phyloP scores from a whole-genome alignment of 306 rosid species.

The Nissolia schottii region DNA sequence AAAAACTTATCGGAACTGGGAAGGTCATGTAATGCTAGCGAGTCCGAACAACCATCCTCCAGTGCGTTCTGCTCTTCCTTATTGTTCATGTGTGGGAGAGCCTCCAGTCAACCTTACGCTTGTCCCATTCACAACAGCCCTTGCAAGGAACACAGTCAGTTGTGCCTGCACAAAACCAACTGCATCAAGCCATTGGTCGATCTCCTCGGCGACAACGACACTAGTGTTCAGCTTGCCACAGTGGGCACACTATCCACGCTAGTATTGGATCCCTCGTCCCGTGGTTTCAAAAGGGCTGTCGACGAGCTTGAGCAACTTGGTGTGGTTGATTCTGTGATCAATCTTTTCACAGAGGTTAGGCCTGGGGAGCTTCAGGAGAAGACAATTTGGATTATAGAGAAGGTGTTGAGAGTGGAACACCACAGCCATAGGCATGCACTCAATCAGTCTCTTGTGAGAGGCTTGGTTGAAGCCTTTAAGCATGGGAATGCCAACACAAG shows the following conservation, averaged over 20 bases:
- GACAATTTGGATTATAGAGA: slow-evolving; percentile 50
- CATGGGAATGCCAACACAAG: slow-evolving; percentile 45
- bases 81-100: slow-evolving; percentile 37
- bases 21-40: slow-evolving; percentile 24
- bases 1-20: slow-evolving; percentile 54
- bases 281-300: slow-evolving; percentile 32
- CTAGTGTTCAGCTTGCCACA: slow-evolving; percentile 43
- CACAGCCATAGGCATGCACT: slow-evolving; percentile 32
- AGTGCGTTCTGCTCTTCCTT: slow-evolving; percentile 27
- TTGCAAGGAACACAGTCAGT: slow-evolving; percentile 37
- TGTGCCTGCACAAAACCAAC: slow-evolving; percentile 42
- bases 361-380: slow-evolving; percentile 51
- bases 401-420: slow-evolving; percentile 43
- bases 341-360: slow-evolving; percentile 36
- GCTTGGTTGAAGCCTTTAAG: slow-evolving; percentile 51
- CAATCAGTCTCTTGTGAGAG: slow-evolving; percentile 47
- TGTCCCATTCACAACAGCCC: slow-evolving; percentile 41
- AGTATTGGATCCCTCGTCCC: slow-evolving; percentile 20
- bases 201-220: slow-evolving; percentile 41
- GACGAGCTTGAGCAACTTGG: slow-evolving; percentile 44
- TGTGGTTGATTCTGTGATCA: slow-evolving; percentile 34
- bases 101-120: slow-evolving; percentile 14
- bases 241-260: slow-evolving; percentile 47
- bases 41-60: slow-evolving; percentile 23
- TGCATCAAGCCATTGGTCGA: slow-evolving; percentile 45